A percentile compares a stretch with the other conserved stretches of the same genome.
Conservation (phyloP, 805 yeast genomes). For the Ogataea zsoltii region DNA sequence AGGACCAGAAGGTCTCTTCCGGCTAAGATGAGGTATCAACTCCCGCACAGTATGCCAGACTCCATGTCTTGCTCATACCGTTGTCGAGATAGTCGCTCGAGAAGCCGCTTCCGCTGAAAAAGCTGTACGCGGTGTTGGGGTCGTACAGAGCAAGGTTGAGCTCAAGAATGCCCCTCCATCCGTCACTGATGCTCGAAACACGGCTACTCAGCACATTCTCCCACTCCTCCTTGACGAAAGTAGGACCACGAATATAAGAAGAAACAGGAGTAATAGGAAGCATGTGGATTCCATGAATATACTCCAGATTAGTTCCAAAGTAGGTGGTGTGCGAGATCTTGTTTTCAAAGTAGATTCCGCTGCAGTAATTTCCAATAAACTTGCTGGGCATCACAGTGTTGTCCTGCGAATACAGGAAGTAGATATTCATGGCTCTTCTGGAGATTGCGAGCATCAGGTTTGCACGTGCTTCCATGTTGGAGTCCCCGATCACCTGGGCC, state of each 20-base stretch:
- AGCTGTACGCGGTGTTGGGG: slow-evolving; percentile 61
- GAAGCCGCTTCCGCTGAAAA: slow-evolving; percentile 61
- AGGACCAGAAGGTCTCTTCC: too few species aligned
- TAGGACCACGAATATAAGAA: slow-evolving; percentile 56
- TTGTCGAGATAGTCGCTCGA: slow-evolving; percentile 60
- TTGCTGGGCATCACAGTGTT: slow-evolving; percentile 50
- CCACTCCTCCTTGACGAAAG: slow-evolving; percentile 70
- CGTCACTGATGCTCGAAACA: slow-evolving; percentile 56
- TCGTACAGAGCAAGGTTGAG: slow-evolving; percentile 74
- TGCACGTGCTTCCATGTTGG: slow-evolving; percentile 52
- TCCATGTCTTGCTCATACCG: slow-evolving; percentile 90
- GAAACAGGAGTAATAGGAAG: slow-evolving; percentile 67
- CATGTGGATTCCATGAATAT: slow-evolving; percentile 77
- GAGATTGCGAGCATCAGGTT: slow-evolving; percentile 57
- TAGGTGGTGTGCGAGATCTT: slow-evolving; percentile 67
- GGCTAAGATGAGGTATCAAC: slow-evolving; percentile 25
- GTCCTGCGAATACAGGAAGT: slow-evolving; percentile 48
- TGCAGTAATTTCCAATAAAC: slow-evolving; percentile 52
- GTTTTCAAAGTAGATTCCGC: slow-evolving; percentile 67
- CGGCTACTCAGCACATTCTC: slow-evolving; percentile 48
- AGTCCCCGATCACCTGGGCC: slow-evolving; percentile 57
- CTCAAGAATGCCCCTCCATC: slow-evolving; percentile 77
- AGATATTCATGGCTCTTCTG: slow-evolving; percentile 50
- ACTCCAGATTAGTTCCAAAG: slow-evolving; percentile 56
- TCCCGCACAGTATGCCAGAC: slow-evolving; percentile 70